A percentile compares a stretch with the other conserved stretches of the same genome.
These are phyloP conservation scores for Cystobasidium slooffiae DNA, from an alignment of 1,284 basidiomycete species.

Conservation along the genomic window DNA sequence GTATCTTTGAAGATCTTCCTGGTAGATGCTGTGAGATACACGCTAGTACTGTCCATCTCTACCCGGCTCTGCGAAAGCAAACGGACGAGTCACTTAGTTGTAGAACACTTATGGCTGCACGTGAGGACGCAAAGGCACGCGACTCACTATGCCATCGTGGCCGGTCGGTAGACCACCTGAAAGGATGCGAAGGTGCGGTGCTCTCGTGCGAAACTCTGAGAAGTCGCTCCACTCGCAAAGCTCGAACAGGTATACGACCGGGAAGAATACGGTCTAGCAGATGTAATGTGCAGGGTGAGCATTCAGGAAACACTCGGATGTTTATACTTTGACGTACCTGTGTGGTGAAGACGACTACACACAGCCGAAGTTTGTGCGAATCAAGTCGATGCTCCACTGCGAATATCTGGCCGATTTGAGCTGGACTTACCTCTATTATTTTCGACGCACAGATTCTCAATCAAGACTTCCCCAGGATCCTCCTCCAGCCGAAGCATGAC, in stretches of 20 bases:
- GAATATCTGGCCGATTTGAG: neutral
- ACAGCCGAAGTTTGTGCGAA: neutral
- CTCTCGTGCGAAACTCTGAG: neutral
- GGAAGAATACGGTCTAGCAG: slow-evolving; percentile 4
- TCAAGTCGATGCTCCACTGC: neutral
- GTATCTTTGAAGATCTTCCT: slow-evolving; percentile 2
- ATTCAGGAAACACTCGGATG: neutral
- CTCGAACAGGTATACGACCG: slow-evolving; percentile 33
- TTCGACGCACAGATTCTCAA: slow-evolving; percentile 38
- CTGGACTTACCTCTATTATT: slow-evolving; percentile 31
- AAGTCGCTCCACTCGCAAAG: slow-evolving; percentile 27
- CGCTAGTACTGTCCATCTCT: slow-evolving; percentile 39
- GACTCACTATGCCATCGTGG: slow-evolving; percentile 34
- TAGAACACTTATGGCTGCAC: neutral
- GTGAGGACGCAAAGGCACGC: neutral
- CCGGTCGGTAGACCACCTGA: slow-evolving; percentile 37
- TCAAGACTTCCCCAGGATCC: neutral
- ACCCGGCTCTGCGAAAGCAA: slow-evolving; percentile 12
- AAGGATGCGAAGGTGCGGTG: slow-evolving; percentile 18
- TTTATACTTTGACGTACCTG: neutral
- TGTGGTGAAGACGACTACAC: slow-evolving; percentile 31
- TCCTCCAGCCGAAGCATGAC: slow-evolving; percentile 27
- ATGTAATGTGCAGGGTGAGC: neutral
- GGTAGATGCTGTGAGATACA: slow-evolving; percentile 30
- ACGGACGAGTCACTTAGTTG: neutral